Evolutionary conservation across 2,329 filamentous ascomycete genomes (phyloP), one percentile per base, ranked within the genome.

Genomic region (Penicillium sp.): DNA sequence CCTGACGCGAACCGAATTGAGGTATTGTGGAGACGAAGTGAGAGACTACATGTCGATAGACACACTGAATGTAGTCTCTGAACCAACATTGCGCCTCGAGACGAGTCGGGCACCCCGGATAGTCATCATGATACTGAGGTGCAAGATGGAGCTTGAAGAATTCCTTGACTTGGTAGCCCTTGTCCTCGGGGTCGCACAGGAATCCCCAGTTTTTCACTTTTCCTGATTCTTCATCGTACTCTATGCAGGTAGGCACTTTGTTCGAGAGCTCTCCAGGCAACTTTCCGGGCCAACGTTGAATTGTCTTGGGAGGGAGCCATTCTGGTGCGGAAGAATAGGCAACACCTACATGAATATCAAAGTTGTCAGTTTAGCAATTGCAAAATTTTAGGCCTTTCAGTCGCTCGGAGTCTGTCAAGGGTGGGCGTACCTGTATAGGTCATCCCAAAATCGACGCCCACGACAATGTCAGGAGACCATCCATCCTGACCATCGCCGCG

Each of bases 61-160:
- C 54, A 64, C 69, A 73, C n/a, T 62, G 58, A 37, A 75, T 69
- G 57, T 75, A 77, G 57, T 79, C 76, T 37, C 65, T 65, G 42
- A 72, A 73, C 70, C 70, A 73, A 35, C 62, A 52, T 38, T 69
- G 64, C 10, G 73, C 68, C 30, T 76, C 68, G 25, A 63, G 30
- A 14, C 65, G 54, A 22, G 58, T 71, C 8, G 68, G 70, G 1
- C 60, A 62, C 3, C 68, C 64, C 0, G 59, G 62, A 45, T 70
- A 65, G n/a, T 68, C 65, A 22, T 73, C 70, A 16, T 68, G 59
- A 54, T 74, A 68, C 10, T 65, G 60, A 37, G 72, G 70, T 28
- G 73, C 74, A 0, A 79, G 70, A 46, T 74, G 73, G 13, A 75
- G 68, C 53, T 78, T 79, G 72, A 79, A 79, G 54, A 72, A 76